Evolutionary conservation across 2,329 filamentous ascomycete species (phyloP), one percentile per base, ranked within the genome.

Genomic region (Ascochyta pisi): DNA sequence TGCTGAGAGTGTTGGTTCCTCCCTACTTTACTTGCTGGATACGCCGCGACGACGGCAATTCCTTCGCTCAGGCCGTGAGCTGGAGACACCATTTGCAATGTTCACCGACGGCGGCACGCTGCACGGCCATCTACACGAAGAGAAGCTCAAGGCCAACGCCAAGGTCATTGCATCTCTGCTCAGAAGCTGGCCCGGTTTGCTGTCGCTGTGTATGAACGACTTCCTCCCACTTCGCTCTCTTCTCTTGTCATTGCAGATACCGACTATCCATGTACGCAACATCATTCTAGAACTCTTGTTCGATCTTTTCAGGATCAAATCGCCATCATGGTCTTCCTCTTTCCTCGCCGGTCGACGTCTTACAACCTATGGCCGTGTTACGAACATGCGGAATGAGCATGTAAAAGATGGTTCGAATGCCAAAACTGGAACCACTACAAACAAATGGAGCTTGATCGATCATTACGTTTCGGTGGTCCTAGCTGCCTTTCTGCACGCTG

Each of bases 291-390:
- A 99, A 73, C 80, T 99, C 12, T 77, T 99, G 16, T 97, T 96
- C 65, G 86, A 89, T 66, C 83, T 88, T 19, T 78, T 99, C 47
- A 87, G 94, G 33, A 97, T 99, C 70, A 98, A 98, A 66, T 89
- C 93, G 55, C 87, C 95, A 39, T 88, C 92, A 8, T 99, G 95
- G 95, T 96, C 95, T 7, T 93, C 92, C 0, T 96, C 94, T 0
- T 99, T 96, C 73, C 84, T 99, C 42, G 95, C 96, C 33, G 96
- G 95, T 7, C 86, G 95, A 62, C 84, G 96, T 57, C 81, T 99
- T 42, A 99, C 96, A 0, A 99, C 95, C 0, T 99, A 99, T 73
- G 94, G 93, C n/a, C 86, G 96, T 66, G 93, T 98, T 34, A 88
- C 92, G 7, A 95, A 92, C 58, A 79, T 98, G 47, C 92, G 91